A percentile compares a stretch with the other conserved stretches of the same genome.
phyloP scores from a whole-genome alignment of 345 rosid species.

The Populus pruinosa region DNA sequence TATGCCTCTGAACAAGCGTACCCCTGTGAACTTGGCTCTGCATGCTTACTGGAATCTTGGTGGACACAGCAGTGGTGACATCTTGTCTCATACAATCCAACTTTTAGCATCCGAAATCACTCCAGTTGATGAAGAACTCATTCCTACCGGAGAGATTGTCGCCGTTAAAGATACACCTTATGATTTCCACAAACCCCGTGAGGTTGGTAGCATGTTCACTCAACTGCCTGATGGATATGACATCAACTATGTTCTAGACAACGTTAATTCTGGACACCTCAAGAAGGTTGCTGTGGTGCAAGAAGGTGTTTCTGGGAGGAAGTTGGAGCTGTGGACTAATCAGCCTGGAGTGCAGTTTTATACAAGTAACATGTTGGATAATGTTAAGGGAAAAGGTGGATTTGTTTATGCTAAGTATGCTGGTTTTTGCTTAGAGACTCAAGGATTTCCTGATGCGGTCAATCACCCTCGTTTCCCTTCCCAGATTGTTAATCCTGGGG shows the following conservation, averaged over 20 bases:
- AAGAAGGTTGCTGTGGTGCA: constrained; percentile 51
- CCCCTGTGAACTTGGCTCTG: constrained; percentile 74
- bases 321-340: constrained; percentile 69
- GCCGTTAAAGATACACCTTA: constrained; percentile 51
- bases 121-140: constrained; percentile 64
- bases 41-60: constrained; percentile 87
- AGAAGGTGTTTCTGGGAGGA: constrained; percentile 59
- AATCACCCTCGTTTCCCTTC: constrained; percentile 74
- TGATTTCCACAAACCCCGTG: constrained; percentile 51
- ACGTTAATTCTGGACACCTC: constrained; percentile 24
- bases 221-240: constrained; percentile 64
- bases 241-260: constrained; percentile 64
- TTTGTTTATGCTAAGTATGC: constrained; percentile 46
- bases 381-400: constrained; percentile 53
- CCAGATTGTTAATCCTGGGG: constrained; percentile 58
- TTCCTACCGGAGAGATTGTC: constrained; percentile 62
- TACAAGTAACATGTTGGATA: constrained; percentile 46
- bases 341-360: constrained; percentile 74
- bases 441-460: constrained; percentile 79
- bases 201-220: constrained; percentile 45
- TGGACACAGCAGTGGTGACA: constrained; percentile 59
- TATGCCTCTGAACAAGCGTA: constrained; percentile 45
- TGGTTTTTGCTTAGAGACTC: constrained; percentile 71
- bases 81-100: constrained; percentile 59
- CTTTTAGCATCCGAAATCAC: constrained; percentile 46